Conservation (phyloP, 371 early-diverging fungal species). For the Haplosporangium sp. region DNA sequence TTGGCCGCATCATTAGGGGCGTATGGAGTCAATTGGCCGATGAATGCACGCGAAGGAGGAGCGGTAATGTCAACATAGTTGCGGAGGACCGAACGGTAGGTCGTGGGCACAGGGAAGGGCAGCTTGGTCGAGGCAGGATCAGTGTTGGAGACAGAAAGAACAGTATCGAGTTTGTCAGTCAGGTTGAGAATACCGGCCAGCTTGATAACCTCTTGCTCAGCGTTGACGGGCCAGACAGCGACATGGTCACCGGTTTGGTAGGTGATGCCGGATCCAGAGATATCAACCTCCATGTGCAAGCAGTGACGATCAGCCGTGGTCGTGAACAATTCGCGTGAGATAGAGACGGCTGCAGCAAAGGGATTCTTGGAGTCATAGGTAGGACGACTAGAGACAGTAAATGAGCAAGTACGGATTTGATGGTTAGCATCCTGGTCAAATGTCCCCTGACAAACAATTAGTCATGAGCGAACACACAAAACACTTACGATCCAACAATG, state of each 20-base stretch:
- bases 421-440: not conserved
- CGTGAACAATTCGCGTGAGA: conserved; percentile 74
- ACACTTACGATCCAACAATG: conserved; percentile 52
- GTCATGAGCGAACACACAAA: not conserved
- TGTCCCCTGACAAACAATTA: not conserved
- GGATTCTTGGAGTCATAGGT: conserved; percentile 87
- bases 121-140: conserved; percentile 78
- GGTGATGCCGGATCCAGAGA: conserved; percentile 77
- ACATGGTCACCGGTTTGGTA: conserved; percentile 96
- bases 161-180: conserved; percentile 72
- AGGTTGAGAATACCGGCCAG: conserved; percentile 75
- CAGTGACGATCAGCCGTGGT: conserved; percentile 80
- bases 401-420: not conserved
- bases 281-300: conserved; percentile 93
- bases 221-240: conserved; percentile 93
- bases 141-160: conserved; percentile 67
- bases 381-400: conserved; percentile 35
- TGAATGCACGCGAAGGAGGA: conserved; percentile 72
- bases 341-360: conserved; percentile 71
- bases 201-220: conserved; percentile 76
- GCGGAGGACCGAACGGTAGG: conserved; percentile 87
- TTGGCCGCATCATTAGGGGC: conserved; percentile 67
- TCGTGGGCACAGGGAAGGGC: conserved; percentile 91
- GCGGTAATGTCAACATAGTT: conserved; percentile 91
- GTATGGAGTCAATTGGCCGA: conserved; percentile 67